A percentile compares a stretch with the other conserved stretches of the same genome.
phyloP scores from a whole-genome alignment of 2,329 filamentous ascomycete species.

The Clonostachys chloroleuca region DNA sequence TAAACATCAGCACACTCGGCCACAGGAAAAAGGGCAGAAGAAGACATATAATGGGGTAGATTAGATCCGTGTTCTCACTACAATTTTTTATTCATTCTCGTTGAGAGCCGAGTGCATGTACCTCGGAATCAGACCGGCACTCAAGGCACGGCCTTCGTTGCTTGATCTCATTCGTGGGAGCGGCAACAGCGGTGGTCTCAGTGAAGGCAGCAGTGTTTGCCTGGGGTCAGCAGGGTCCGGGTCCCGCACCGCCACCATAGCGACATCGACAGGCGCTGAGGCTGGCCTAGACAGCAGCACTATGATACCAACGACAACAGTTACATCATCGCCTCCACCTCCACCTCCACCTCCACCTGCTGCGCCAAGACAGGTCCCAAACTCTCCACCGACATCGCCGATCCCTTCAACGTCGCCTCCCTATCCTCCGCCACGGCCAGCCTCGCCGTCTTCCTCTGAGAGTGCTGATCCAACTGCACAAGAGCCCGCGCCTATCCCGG shows the following conservation, averaged over 20 bases:
- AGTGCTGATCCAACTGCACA: slow-evolving; percentile 16
- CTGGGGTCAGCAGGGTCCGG: slow-evolving; percentile 6
- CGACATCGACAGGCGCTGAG: neutral
- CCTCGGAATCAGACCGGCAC: slow-evolving; percentile 41
- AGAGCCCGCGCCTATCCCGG: slow-evolving; percentile 15
- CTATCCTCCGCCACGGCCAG: slow-evolving; percentile 16
- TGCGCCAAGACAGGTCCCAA: slow-evolving; percentile 12
- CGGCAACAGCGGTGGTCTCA: slow-evolving; percentile 17
- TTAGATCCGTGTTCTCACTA: no score
- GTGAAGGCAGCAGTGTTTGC: slow-evolving; percentile 6
- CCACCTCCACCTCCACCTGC: neutral
- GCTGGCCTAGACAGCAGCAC: no score
- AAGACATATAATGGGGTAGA: no score
- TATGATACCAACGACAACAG: slow-evolving; percentile 5
- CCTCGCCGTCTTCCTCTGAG: slow-evolving; percentile 17
- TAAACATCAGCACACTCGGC: neutral
- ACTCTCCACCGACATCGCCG: slow-evolving; percentile 30
- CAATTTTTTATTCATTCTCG: no score
- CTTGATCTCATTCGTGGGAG: slow-evolving; percentile 41
- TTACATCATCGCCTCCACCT: slow-evolving; percentile 18
- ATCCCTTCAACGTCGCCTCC: slow-evolving; percentile 19
- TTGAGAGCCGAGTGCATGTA: slow-evolving; percentile 33
- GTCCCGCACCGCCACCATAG: neutral
- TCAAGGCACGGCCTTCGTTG: slow-evolving; percentile 48
- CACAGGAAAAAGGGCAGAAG: no score